Conservation (phyloP, 2,329 filamentous ascomycete genomes). For the Pyrenophora tritici-repentis region DNA sequence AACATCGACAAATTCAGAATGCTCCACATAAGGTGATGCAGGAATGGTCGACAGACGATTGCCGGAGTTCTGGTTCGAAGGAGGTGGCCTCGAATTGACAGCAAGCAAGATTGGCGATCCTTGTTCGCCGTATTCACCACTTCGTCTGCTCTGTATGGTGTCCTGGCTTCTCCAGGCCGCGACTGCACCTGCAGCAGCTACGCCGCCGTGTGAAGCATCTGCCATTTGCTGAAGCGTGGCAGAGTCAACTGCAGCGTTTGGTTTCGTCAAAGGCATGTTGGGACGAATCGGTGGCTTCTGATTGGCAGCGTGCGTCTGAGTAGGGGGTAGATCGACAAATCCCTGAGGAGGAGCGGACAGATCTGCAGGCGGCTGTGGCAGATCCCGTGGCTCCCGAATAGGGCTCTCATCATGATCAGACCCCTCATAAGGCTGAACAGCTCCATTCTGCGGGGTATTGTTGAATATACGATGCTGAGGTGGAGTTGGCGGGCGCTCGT, state of each 20-base stretch:
- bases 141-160: conserved; percentile 36
- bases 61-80: conserved; percentile 56
- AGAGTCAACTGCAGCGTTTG: conserved; percentile 81
- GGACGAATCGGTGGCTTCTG: conserved; percentile 71
- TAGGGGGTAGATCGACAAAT: conserved; percentile 77
- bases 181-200: conserved; percentile 48
- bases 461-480: conserved; percentile 45
- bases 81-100: conserved; percentile 58
- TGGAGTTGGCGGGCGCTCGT: conserved; percentile 49
- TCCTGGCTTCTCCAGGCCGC: conserved; percentile 48
- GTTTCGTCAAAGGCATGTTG: conserved; percentile 75
- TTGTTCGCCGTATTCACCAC: conserved; percentile 36
- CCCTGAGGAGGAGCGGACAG: conserved; percentile 62
- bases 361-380: conserved; percentile 45
- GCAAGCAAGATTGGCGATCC: conserved; percentile 38
- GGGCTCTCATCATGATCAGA: conserved; percentile 40
- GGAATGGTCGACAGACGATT: conserved; percentile 53
- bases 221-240: conserved; percentile 81
- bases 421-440: conserved; percentile 30
- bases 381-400: conserved; percentile 31
- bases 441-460: conserved; percentile 22
- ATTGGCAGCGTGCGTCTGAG: conserved; percentile 76
- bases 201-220: conserved; percentile 63
- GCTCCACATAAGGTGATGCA: conserved; percentile 51
- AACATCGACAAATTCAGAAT: conserved; percentile 45